Base-by-base conservation (phyloP, 106 monocot species). In the Acanthochlamys bracteata region DNA sequence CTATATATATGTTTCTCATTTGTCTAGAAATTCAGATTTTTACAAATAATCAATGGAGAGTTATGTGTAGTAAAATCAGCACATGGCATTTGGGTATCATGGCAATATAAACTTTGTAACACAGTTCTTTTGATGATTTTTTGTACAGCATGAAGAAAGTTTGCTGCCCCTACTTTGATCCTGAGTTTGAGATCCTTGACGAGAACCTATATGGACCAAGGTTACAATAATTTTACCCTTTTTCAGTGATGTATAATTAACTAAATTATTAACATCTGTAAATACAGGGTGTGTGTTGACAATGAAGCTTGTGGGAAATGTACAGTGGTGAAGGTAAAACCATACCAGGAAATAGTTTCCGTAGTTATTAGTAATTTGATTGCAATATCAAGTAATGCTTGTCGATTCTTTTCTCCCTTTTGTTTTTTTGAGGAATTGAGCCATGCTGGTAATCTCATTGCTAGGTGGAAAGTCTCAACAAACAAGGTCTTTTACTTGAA, bases 91-190 rank as follows among this genome's bases (percentile, higher is more conserved):
- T 33, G 33, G 6, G 33, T 6, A 33, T 33, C 33, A 6, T 3
- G 33, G 33, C 33, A 3, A 33, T 33, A 49, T 61, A 39, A 7
- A 19, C 41, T 6, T 3, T 41, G 19, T 39, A 7, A 61, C 13
- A 40, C 33, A 16, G 54, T 20, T 56, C 10, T 67, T 22, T 0
- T 60, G 23, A 4, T 42, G 41, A 71, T 47, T 15, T 39, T 66
- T 3, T 56, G 39, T 60, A 53, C 67, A 75, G 66, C 64, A 76
- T 60, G 66, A 86, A 65, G 82, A 76, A 86, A 46, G 75, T 76
- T 56, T 82, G 73, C 40, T 68, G 69, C 27, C 76, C 86, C 64
- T 87, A 87, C 59, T 87, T 83, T 73, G 86, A 87, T 74, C 86
- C 83, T 68, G 86, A 87, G 42, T 87, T 69, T 49, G 86, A 87